Evolutionary conservation across 2,329 filamentous ascomycete species (phyloP).

Genomic region (Colletotrichum navitas): DNA sequence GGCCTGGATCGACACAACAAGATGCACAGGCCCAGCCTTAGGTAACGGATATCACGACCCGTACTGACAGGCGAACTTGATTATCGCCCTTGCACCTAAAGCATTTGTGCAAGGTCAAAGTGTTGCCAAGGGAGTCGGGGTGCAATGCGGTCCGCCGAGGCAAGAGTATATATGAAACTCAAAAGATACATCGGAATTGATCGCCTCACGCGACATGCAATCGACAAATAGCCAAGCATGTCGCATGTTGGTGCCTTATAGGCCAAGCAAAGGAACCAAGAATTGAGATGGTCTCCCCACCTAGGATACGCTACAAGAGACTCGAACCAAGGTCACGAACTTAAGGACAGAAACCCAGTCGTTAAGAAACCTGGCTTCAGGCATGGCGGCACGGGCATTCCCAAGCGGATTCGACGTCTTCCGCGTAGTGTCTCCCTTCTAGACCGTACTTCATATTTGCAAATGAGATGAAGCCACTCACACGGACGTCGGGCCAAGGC

Average conservation of each 20-base stretch:
- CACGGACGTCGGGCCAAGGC: neutral
- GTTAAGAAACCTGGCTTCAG: neutral
- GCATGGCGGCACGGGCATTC: no score
- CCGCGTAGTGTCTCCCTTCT: neutral
- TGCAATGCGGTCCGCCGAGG: neutral
- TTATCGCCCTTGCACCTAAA: neutral
- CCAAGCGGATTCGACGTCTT: neutral
- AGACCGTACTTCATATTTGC: neutral
- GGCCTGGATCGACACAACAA: conserved; percentile 11
- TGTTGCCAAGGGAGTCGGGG: neutral
- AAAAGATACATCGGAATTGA: no score
- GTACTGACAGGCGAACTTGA: neutral
- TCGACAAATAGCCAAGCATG: neutral
- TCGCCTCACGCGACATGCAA: neutral
- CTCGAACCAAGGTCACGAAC: no score
- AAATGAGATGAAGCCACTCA: neutral
- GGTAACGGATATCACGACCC: neutral
- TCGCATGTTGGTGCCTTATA: neutral
- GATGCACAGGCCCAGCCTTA: conserved; percentile 15
- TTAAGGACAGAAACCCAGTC: neutral
- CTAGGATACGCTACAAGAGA: no score
- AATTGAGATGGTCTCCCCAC: neutral
- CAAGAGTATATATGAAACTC: neutral
- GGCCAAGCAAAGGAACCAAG: neutral
- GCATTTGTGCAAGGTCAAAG: neutral